phyloP scores from a whole-genome alignment of 1,284 basidiomycete genomes.

The Moniliophthora roreri region DNA sequence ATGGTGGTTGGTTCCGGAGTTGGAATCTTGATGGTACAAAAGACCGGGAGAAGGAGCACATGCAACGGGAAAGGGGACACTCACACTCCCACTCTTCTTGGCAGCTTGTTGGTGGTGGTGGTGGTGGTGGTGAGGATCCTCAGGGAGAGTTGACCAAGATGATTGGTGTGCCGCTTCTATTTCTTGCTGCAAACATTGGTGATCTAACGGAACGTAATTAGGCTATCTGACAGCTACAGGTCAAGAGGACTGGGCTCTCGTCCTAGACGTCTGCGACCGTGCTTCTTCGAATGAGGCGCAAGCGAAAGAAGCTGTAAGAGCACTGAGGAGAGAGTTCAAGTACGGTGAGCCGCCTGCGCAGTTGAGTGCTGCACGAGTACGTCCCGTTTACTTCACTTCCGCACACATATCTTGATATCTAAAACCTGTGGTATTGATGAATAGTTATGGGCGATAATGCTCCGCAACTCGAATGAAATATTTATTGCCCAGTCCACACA shows the following conservation, averaged over 20 bases:
- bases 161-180: constrained; percentile 49
- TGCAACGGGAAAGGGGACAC: constrained; percentile 24
- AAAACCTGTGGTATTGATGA: constrained; percentile 1
- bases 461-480: constrained; percentile 64
- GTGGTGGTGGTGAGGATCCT: constrained; percentile 39
- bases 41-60: constrained; percentile 18
- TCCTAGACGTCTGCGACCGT: constrained; percentile 76
- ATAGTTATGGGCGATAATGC: constrained; percentile 83
- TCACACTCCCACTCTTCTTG: constrained; percentile 13
- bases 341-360: constrained; percentile 72
- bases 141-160: constrained; percentile 61
- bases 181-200: constrained; percentile 5
- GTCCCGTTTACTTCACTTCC: constrained; percentile 25
- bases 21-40: constrained; percentile 28
- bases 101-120: constrained; percentile 23
- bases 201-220: constrained; percentile 27
- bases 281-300: constrained; percentile 63
- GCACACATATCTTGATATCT: constrained; percentile 4
- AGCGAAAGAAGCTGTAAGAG: constrained; percentile 74
- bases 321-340: constrained; percentile 78
- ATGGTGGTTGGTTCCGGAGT: too few species aligned
- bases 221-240: constrained; percentile 74
- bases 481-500: constrained; percentile 69
- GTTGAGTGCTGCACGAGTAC: constrained; percentile 67
- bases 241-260: constrained; percentile 76